phyloP scores from a whole-genome alignment of 805 yeast species.

The Maudiozyma pseudohumilis region DNA sequence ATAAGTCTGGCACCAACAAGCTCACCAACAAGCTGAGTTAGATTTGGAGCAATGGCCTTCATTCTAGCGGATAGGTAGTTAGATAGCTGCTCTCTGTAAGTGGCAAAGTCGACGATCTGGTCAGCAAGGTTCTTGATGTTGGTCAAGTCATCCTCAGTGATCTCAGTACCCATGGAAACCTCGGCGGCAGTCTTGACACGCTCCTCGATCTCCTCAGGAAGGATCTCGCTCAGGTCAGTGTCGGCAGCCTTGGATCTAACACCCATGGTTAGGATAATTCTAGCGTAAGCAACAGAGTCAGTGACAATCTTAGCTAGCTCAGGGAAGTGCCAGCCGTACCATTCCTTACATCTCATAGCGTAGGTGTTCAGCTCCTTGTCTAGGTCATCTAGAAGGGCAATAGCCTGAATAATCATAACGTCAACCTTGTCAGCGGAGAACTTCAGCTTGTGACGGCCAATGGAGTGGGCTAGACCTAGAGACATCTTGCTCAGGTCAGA shows the following conservation, averaged over 20 bases:
- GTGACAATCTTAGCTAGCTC: conserved; percentile 95
- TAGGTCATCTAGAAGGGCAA: conserved; percentile 89
- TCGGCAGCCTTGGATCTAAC: conserved; percentile 82
- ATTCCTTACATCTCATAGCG: conserved; percentile 98
- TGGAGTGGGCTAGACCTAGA: conserved; percentile 94
- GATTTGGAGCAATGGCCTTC: conserved; percentile 98
- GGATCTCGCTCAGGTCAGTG: conserved; percentile 78
- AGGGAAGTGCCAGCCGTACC: conserved; percentile 99
- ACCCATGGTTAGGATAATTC: conserved; percentile 90
- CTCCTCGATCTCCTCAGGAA: conserved; percentile 89
- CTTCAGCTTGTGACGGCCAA: conserved; percentile 96
- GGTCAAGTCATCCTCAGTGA: conserved; percentile 78
- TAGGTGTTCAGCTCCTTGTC: conserved; percentile 97
- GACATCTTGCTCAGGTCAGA: conserved; percentile 87
- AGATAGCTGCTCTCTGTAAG: conserved; percentile 92
- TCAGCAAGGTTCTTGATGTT: conserved; percentile 89
- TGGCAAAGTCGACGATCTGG: conserved; percentile 91
- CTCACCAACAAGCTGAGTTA: conserved; percentile 93
- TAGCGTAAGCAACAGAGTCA: conserved; percentile 93
- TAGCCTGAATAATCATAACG: conserved; percentile 98
- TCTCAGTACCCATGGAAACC: conserved; percentile 99
- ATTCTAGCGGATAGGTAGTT: conserved; percentile 86
- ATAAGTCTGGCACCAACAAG: conserved; percentile 96
- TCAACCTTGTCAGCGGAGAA: conserved; percentile 98
- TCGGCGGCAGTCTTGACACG: conserved; percentile 90